Evolutionary conservation across 169 alveolate species (phyloP).

Genomic region (Plasmodium inui): DNA sequence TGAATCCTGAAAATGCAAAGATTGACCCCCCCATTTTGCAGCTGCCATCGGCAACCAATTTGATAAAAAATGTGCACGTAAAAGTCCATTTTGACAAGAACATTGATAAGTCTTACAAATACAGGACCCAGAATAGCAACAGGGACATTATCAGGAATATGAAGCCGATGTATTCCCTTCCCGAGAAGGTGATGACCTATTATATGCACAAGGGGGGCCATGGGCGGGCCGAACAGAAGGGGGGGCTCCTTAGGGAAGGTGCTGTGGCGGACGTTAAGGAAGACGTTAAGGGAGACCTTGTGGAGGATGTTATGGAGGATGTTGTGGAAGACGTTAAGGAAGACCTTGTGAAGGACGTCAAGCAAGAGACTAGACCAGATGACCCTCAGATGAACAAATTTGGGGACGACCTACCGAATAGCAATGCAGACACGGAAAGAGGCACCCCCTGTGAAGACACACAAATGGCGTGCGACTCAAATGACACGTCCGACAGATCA

Average conservation of each 20-base stretch:
- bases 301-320: background rate
- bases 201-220: slow-evolving; percentile 19
- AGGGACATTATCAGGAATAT: slow-evolving; percentile 38
- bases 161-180: slow-evolving; percentile 68
- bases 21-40: slow-evolving; percentile 61
- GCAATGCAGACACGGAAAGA: background rate
- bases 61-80: slow-evolving; percentile 72
- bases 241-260: background rate
- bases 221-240: background rate
- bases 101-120: slow-evolving; percentile 52
- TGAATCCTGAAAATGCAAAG: slow-evolving; percentile 42
- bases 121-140: slow-evolving; percentile 59
- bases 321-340: background rate
- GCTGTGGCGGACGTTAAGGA: background rate
- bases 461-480: background rate
- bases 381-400: background rate
- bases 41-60: slow-evolving; percentile 57
- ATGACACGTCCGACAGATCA: background rate
- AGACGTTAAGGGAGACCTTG: background rate
- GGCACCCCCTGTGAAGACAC: background rate
- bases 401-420: background rate
- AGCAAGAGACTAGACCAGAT: background rate
- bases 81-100: slow-evolving; percentile 49
- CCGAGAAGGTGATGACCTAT: slow-evolving; percentile 49
- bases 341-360: background rate